Evolutionary conservation across 768 basidiomycete genomes (phyloP).

Genomic region (Macrolepiota fuliginosa): DNA sequence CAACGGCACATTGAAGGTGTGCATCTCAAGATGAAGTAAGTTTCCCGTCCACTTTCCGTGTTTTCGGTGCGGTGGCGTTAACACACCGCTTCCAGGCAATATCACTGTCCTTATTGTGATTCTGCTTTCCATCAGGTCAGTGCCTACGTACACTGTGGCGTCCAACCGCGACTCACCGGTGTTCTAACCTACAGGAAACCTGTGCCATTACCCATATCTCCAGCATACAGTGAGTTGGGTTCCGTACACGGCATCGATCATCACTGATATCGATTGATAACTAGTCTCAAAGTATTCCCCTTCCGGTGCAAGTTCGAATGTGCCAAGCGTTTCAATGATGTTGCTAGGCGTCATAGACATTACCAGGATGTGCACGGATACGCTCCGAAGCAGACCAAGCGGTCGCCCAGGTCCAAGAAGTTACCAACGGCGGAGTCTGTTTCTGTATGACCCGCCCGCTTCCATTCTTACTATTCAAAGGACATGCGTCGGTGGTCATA

Average conservation of each 20-base stretch:
- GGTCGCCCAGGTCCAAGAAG: background rate
- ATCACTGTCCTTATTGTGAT: constrained; percentile 1
- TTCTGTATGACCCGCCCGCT: background rate
- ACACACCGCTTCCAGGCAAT: constrained; percentile 21
- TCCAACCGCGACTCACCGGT: background rate
- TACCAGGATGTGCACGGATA: constrained; percentile 9
- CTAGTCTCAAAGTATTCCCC: constrained; percentile 57
- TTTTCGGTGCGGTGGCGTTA: background rate
- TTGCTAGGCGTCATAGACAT: constrained; percentile 57
- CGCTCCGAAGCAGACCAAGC: constrained; percentile 9
- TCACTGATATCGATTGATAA: background rate
- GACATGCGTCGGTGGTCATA: background rate
- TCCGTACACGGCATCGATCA: background rate
- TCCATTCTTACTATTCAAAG: background rate
- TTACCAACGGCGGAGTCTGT: background rate
- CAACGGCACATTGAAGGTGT: constrained; percentile 67
- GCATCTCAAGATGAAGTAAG: constrained; percentile 60
- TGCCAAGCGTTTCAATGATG: constrained; percentile 57
- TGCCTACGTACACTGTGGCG: background rate
- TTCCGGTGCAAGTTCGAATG: constrained; percentile 46
- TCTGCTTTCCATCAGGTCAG: constrained; percentile 1
- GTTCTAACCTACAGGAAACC: constrained; percentile 39
- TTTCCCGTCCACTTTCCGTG: background rate
- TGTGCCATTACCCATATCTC: constrained; percentile 56
- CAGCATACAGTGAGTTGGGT: constrained; percentile 36